Evolutionary conservation across 164 flowering plant genomes (phyloP), one percentile per base, ranked within the genome.

Genomic region (Magnolia changhungtana): DNA sequence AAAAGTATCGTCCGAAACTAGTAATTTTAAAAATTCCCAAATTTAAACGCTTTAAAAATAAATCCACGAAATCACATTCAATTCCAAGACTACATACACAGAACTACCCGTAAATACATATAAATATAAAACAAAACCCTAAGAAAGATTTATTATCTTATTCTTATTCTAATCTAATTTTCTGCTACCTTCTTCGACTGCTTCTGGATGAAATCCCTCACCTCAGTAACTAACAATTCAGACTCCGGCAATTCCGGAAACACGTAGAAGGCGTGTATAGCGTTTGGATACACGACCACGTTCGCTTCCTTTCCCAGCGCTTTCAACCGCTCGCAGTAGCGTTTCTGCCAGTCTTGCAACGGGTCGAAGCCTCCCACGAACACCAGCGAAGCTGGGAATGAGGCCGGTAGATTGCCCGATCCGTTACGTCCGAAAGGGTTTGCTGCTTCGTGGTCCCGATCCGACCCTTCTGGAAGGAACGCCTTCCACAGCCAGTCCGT

Each of bases 271-370:
- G 87, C 88, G 58, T 89, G 91, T 4, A 83, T 61, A 72, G 81
- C 82, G 63, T 80, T 77, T 11, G 84, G 81, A 69, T 81, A 87
- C 82, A 85, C 87, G 8, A 82, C 29, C 67, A 89, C 20, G 2
- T 66, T 9, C 16, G 75, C 90, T 11, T 77, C 81, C 45, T 82
- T 85, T 45, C 90, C 89, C 14, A 74, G 63, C 66, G 65, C 75
- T 77, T 71, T 79, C 74, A 89, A 71, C 85, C 86, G 83, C 71
- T 83, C 74, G 63, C 74, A 81, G 51, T 87, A 89, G 52, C 81
- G 66, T 78, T 72, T 80, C 80, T 89, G 91, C 89, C 91, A 77
- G 63, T 87, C 91, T 76, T 79, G 81, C 37, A 89, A 61, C 79
- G 90, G 90, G 67, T 89, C 91, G 23, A 81, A 79, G 7, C 88